phyloP scores from a whole-genome alignment of 768 basidiomycete genomes.

The Kondoa malvinella region DNA sequence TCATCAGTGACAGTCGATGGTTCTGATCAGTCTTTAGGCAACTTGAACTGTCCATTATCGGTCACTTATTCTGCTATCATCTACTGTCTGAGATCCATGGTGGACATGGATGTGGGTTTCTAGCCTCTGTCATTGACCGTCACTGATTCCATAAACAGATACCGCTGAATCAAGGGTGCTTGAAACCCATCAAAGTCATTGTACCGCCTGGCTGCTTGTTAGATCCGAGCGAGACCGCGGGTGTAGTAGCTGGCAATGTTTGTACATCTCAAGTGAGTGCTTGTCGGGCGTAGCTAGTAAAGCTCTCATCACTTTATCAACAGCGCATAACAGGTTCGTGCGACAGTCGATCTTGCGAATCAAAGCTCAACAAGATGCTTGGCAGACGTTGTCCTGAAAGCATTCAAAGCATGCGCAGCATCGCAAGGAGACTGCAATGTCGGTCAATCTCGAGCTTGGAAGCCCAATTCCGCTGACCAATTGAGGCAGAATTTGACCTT shows the following conservation, averaged over 20 bases:
- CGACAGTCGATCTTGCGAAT: too few relatives aligned
- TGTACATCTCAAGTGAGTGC: too few relatives aligned
- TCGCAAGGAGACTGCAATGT: conserved; percentile 67
- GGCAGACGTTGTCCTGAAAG: conserved; percentile 84
- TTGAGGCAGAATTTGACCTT: conserved; percentile 54
- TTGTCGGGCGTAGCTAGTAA: too few relatives aligned
- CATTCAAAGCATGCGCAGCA: conserved; percentile 77
- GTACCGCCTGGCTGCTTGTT: conserved; percentile 66
- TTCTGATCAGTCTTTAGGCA: conserved; percentile 18
- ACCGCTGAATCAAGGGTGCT: conserved; percentile 82
- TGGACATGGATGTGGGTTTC: conserved; percentile 22
- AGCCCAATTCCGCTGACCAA: background rate
- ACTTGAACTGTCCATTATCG: conserved; percentile 14
- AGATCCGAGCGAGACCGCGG: conserved; percentile 65
- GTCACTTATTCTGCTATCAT: conserved; percentile 27
- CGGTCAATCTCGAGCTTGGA: background rate
- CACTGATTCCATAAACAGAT: conserved; percentile 63
- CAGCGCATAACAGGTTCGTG: too few relatives aligned
- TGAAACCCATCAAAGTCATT: conserved; percentile 46
- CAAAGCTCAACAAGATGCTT: too few relatives aligned
- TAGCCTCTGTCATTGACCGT: background rate
- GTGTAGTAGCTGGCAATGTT: conserved; percentile 86
- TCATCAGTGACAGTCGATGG: too few relatives aligned
- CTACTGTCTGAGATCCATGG: conserved; percentile 28
- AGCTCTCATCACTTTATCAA: too few relatives aligned